phyloP scores from a whole-genome alignment of 495 filamentous ascomycete species.

The Neurospora discreta region DNA sequence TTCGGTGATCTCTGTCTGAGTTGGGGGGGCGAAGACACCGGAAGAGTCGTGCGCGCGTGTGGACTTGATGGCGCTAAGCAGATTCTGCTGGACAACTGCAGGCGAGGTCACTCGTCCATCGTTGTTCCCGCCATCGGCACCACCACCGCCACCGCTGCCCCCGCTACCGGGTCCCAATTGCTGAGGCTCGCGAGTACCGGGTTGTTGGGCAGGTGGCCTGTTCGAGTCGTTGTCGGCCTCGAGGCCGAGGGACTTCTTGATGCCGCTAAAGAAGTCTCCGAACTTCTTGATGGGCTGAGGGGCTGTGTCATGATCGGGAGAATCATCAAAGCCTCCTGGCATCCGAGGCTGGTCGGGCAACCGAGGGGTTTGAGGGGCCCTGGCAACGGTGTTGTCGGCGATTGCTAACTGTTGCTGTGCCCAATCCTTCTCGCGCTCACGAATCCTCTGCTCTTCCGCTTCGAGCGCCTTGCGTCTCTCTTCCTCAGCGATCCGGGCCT shows the following conservation, averaged over 20 bases:
- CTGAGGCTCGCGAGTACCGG: neutral
- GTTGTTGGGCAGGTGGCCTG: neutral
- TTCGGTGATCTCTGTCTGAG: conserved; percentile 67
- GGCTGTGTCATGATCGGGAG: conserved; percentile 35
- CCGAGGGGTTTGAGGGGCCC: conserved; percentile 27
- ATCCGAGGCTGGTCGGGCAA: conserved; percentile 13
- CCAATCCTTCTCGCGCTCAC: conserved; percentile 47
- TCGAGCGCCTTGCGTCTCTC: conserved; percentile 66
- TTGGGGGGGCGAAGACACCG: conserved; percentile 55
- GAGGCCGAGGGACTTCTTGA: conserved; percentile 55
- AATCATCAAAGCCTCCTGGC: conserved; percentile 47
- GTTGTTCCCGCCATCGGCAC: conserved; percentile 5
- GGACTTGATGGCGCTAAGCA: conserved; percentile 70
- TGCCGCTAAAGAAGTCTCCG: conserved; percentile 47
- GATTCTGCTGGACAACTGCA: conserved; percentile 46
- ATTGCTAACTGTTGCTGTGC: conserved; percentile 25
- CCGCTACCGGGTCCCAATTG: neutral
- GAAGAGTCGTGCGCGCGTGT: conserved; percentile 70
- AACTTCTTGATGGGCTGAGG: conserved; percentile 8
- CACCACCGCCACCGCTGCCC: neutral
- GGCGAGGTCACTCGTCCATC: conserved; percentile 43
- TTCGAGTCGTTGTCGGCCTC: conserved; percentile 28
- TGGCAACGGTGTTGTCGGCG: conserved; percentile 43
- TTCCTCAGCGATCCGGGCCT: conserved; percentile 75
- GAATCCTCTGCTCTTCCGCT: conserved; percentile 56